Conservation (phyloP, 1,284 basidiomycete genomes). For the Leccinum ponderosum region DNA sequence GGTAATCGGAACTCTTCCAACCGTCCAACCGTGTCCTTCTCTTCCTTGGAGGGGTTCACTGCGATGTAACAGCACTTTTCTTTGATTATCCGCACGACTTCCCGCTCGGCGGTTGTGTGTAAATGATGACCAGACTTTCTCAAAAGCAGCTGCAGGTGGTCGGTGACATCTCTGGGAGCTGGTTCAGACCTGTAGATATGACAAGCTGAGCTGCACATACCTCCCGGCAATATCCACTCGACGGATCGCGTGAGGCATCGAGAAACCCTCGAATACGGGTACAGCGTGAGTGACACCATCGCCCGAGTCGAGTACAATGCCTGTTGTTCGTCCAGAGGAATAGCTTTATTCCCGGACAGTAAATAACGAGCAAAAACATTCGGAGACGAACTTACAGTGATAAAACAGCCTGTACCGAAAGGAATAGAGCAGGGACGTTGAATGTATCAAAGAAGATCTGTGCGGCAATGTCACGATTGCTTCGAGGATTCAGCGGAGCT, state of each 20-base stretch:
- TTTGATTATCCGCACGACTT: constrained; percentile 97
- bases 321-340: constrained; percentile 98
- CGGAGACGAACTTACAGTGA: constrained; percentile 68
- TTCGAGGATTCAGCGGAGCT: constrained; percentile 92
- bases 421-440: constrained; percentile 98
- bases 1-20: constrained; percentile 93
- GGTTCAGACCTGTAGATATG: constrained; percentile 13
- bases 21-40: constrained; percentile 82
- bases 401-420: constrained; percentile 95
- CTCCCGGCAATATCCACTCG: constrained; percentile 95
- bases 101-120: constrained; percentile 95
- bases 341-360: constrained; percentile 61
- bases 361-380: constrained; percentile 4
- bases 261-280: constrained; percentile 99
- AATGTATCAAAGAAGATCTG: constrained; percentile 99
- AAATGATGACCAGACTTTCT: constrained; percentile 95
- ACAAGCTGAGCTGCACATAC: constrained; percentile 41
- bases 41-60: constrained; percentile 89
- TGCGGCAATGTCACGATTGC: constrained; percentile 92
- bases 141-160: constrained; percentile 91
- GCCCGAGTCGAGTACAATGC: constrained; percentile 97
- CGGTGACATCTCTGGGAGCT: constrained; percentile 84
- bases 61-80: constrained; percentile 98
- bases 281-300: constrained; percentile 99
- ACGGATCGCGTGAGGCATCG: constrained; percentile 97